Percentiles rank a stretch among this genome's conserved stretches.
Conservation (phyloP, 1,284 basidiomycete species). For the Microbotryum silenes-acaulis region DNA sequence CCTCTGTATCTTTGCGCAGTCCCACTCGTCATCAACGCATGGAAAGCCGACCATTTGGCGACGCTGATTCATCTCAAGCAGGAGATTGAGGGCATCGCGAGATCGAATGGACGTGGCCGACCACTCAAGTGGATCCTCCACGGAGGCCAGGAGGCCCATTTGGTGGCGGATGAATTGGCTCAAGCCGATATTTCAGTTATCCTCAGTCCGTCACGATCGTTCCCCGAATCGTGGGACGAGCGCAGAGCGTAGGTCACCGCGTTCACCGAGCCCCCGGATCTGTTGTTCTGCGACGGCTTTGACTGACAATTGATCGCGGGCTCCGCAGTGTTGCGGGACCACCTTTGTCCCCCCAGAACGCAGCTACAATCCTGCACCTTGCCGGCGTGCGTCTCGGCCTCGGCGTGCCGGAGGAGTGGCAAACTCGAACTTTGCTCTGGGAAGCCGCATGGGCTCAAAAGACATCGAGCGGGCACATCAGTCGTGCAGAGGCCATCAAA, state of each 20-base stretch:
- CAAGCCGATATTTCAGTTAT: conserved; percentile 63
- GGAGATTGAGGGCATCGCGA: conserved; percentile 53
- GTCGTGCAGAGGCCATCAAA: conserved; percentile 51
- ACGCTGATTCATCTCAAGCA: conserved; percentile 63
- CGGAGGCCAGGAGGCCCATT: conserved; percentile 65
- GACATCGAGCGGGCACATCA: conserved; percentile 46
- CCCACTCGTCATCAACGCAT: conserved; percentile 61
- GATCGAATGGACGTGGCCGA: conserved; percentile 45
- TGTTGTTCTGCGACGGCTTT: background rate
- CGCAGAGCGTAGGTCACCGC: conserved; percentile 51
- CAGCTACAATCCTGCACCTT: conserved; percentile 54
- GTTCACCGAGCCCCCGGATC: background rate
- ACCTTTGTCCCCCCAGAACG: conserved; percentile 59
- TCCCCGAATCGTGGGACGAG: conserved; percentile 60
- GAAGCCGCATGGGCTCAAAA: conserved; percentile 58
- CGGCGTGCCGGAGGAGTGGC: conserved; percentile 52
- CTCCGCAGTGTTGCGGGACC: conserved; percentile 50
- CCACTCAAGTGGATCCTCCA: conserved; percentile 39
- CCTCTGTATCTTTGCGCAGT: conserved; percentile 45
- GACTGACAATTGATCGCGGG: background rate
- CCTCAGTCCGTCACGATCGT: conserved; percentile 54
- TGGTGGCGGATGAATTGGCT: conserved; percentile 66
- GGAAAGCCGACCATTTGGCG: conserved; percentile 66
- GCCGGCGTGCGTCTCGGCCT: conserved; percentile 69
- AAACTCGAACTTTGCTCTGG: conserved; percentile 59